Base-by-base conservation (phyloP, 306 rosid species). In the Trifolium dubium region DNA sequence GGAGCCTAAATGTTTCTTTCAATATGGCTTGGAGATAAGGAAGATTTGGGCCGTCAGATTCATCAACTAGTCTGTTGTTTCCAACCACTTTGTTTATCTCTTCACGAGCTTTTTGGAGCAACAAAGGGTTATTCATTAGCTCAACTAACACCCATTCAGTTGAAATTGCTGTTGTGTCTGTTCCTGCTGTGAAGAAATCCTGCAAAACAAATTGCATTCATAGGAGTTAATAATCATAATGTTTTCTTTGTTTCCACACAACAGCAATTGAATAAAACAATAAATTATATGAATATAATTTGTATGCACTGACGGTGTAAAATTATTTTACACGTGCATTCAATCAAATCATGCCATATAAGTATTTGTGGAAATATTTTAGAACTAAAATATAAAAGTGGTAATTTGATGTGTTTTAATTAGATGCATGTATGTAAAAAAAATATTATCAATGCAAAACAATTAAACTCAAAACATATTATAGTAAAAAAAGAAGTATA, bases 1-100 rank as follows among this genome's bases (percentile, higher is more conserved):
- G 86, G 35, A 85, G 79, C 29, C 92, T 75, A 4, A 82, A 37
- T 30, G 84, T 65, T 67, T 87, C 96, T 65, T 82, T 85, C 30
- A 86, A 59, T 8, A 85, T 75, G n/a, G 89, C 89, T 66, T 86
- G 85, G 0, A 86, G 56, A 69, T 81, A 89, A 1, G 88, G 85
- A 71, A 86, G 89, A 29, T 77, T 77, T 13, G 80, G 87, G 32
- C 71, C 5, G 14, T 89, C 83, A 1, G 74, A 49, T 87, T 89
- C 90, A 1, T 81, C 80, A 1, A 80, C 85, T 0, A 87, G 76
- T 50, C 83, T 72, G 17, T 71, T 80, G 30, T 74, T 77, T 1
- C 89, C 89, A 0, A 85, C 85, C 8, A 83, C 85, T 11, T 13
- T 41, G 12, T 86, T 56, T 0, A 89, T 74, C 55, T 89, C 91